These are phyloP conservation scores for Plasmodium relictum DNA, from an alignment of 169 alveolate species.

Conservation along the genomic window DNA sequence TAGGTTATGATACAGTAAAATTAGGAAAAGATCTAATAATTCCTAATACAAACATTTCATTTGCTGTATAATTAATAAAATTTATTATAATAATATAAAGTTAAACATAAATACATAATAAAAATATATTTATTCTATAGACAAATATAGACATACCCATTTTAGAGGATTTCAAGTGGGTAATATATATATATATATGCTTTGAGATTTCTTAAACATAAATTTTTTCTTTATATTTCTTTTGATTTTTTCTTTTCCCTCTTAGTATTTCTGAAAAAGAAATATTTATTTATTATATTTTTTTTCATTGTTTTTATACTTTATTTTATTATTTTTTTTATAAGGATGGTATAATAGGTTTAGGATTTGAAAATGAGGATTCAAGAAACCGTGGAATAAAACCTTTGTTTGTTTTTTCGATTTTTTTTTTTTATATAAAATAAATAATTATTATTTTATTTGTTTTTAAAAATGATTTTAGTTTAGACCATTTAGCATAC, in stretches of 20 bases:
- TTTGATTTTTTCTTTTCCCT: too few species aligned
- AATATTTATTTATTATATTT: not conserved
- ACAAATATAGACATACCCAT: slow-evolving; percentile 69
- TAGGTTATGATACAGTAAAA: slow-evolving; percentile 67
- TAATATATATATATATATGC: not conserved
- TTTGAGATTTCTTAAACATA: too few species aligned
- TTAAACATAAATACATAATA: not conserved
- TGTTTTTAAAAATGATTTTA: not conserved
- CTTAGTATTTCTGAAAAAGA: not conserved
- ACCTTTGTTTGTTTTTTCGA: slow-evolving; percentile 55
- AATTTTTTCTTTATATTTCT: too few species aligned
- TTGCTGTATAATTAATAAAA: slow-evolving; percentile 65
- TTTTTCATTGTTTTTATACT: not conserved
- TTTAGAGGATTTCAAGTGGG: slow-evolving; percentile 74
- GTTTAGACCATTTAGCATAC: slow-evolving; percentile 59
- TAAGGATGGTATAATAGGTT: slow-evolving; percentile 86
- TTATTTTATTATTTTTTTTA: slow-evolving; percentile 6
- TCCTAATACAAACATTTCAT: slow-evolving; percentile 71
- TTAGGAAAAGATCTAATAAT: slow-evolving; percentile 29
- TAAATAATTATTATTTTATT: not conserved
- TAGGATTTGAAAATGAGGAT: slow-evolving; percentile 85
- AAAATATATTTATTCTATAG: slow-evolving; percentile 9
- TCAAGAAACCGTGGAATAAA: slow-evolving; percentile 81
- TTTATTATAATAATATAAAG: not conserved
- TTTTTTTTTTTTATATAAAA: not conserved